Conservation (phyloP, 2,329 filamentous ascomycete genomes). For the Cercospora janseana region DNA sequence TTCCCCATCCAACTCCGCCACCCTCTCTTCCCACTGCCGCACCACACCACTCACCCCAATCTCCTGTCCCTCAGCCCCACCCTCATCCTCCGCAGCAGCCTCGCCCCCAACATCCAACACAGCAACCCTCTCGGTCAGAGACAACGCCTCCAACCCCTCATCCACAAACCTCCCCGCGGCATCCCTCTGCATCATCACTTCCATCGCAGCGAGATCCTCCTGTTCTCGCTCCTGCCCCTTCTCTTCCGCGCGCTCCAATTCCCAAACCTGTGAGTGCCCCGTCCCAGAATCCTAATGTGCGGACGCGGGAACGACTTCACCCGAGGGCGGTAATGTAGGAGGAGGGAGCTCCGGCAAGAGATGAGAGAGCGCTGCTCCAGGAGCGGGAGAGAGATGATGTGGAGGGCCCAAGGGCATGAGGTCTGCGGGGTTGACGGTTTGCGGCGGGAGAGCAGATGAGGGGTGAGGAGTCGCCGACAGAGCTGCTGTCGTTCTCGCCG, state of each 20-base stretch:
- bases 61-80: neutral
- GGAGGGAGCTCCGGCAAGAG: too few relatives aligned
- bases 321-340: too few relatives aligned
- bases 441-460: too few relatives aligned
- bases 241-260: neutral
- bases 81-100: neutral
- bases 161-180: neutral
- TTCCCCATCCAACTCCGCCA: neutral
- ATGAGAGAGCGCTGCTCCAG: neutral
- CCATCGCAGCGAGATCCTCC: neutral
- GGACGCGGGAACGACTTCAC: too few relatives aligned
- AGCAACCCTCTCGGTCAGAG: neutral
- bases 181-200: neutral
- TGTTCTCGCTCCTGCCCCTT: neutral
- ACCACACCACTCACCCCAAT: too few relatives aligned
- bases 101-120: neutral
- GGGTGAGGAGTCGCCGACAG: too few relatives aligned
- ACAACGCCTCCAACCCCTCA: neutral
- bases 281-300: too few relatives aligned
- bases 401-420: conserved; percentile 4
- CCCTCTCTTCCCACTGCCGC: neutral
- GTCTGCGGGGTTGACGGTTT: neutral
- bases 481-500: too few relatives aligned
- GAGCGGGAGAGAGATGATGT: too few relatives aligned
- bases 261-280: neutral